Conservation (phyloP, 2,329 filamentous ascomycete genomes). For the Elsinoe australis region DNA sequence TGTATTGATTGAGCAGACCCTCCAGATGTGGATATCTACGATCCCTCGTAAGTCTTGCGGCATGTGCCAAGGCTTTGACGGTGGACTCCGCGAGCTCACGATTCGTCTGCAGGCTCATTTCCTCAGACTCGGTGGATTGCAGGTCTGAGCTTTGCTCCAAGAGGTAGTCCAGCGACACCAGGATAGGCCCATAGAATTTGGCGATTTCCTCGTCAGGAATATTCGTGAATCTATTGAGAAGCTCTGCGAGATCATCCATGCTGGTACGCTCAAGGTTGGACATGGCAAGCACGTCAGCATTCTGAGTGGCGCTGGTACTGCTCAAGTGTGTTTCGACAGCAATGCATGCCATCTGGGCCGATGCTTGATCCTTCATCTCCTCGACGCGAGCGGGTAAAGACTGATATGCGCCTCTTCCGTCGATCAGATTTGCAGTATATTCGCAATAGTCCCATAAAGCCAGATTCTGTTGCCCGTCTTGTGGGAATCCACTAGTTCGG, state of each 20-base stretch:
- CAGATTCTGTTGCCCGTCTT: constrained; percentile 51
- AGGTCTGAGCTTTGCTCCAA: constrained; percentile 12
- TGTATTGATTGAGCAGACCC: constrained; percentile 18
- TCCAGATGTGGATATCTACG: constrained; percentile 19
- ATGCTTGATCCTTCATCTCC: constrained; percentile 37
- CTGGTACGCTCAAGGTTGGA: constrained; percentile 15
- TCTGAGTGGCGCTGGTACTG: constrained; percentile 82
- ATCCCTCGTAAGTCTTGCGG: constrained; percentile 18
- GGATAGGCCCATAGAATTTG: constrained; percentile 60
- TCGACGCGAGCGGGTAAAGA: constrained; percentile 58
- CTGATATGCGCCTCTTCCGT: constrained; percentile 79
- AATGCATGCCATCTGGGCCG: constrained; percentile 66
- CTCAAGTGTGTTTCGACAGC: constrained; percentile 78
- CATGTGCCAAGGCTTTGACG: constrained; percentile 19
- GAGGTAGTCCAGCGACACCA: constrained; percentile 18
- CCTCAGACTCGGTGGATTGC: neutral
- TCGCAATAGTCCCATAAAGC: constrained; percentile 90
- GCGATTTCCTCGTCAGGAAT: constrained; percentile 97
- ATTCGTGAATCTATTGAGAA: constrained; percentile 79
- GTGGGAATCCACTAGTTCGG: constrained; percentile 44
- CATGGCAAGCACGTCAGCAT: constrained; percentile 39
- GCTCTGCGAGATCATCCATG: constrained; percentile 51
- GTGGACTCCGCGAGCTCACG: constrained; percentile 17
- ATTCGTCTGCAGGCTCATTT: constrained; percentile 1
- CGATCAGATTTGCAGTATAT: constrained; percentile 64